These are phyloP conservation scores for Tetrahymena malaccensis DNA, from an alignment of 73 alveolate species.

Conservation along the genomic window DNA sequence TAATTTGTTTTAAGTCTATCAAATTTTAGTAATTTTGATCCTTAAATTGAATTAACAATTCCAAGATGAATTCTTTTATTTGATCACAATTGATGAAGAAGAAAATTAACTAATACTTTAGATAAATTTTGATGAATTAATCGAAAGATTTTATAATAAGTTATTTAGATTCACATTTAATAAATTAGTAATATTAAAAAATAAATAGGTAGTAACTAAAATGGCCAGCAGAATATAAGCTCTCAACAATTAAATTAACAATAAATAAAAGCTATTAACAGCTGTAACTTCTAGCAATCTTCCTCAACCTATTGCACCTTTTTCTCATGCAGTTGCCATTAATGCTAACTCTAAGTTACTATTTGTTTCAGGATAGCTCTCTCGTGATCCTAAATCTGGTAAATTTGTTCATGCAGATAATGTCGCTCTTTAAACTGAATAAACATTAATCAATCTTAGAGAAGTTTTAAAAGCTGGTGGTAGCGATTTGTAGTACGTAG, in stretches of 20 bases:
- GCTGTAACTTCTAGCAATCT: neutral
- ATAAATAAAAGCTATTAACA: neutral
- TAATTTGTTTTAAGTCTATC: no score
- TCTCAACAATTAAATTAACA: neutral
- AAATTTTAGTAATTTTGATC: neutral
- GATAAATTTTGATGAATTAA: neutral
- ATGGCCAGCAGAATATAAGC: neutral
- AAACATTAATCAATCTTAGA: conserved; percentile 21
- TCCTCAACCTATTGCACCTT: neutral
- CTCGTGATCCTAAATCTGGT: neutral
- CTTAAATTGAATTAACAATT: neutral
- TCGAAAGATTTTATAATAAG: neutral
- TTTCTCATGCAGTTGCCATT: neutral
- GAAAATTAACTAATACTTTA: neutral
- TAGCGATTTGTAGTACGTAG: conserved; percentile 19
- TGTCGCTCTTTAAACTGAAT: conserved; percentile 24
- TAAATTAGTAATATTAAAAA: neutral
- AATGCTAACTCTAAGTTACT: neutral
- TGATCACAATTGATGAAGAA: neutral
- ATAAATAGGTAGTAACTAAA: neutral
- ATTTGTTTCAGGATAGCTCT: neutral
- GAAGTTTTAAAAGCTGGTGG: conserved; percentile 16
- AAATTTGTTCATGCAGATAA: conserved; percentile 6
- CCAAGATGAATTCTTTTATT: neutral
- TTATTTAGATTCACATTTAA: neutral